Evolutionary conservation across 257 asterid species (phyloP).

Genomic region (Knoxia roxburghii): DNA sequence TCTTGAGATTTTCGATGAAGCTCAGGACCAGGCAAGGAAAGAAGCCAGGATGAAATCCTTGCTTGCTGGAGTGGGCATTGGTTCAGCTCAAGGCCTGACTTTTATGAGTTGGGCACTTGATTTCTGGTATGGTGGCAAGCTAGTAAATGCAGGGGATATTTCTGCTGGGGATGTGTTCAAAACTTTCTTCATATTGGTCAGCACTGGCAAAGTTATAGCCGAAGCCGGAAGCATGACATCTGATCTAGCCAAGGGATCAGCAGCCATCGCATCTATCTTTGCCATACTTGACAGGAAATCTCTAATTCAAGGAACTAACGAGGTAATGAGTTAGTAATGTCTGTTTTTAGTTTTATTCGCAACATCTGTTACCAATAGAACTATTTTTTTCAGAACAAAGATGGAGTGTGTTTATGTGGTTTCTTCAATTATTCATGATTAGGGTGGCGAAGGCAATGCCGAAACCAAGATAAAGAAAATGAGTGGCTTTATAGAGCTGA

Average conservation of each 20-base stretch:
- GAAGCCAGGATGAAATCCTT: conserved; percentile 71
- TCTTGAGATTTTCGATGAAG: conserved; percentile 56
- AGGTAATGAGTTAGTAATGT: conserved; percentile 44
- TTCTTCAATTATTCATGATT: conserved; percentile 1
- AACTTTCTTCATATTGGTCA: conserved; percentile 67
- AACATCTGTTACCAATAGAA: no score
- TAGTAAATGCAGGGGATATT: conserved; percentile 56
- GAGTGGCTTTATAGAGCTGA: conserved; percentile 55
- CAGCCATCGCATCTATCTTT: conserved; percentile 65
- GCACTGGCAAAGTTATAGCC: conserved; percentile 81
- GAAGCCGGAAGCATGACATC: conserved; percentile 98
- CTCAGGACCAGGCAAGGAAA: conserved; percentile 76
- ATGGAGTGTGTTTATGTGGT: background rate
- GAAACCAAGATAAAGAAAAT: conserved; percentile 41
- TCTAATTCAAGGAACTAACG: conserved; percentile 34
- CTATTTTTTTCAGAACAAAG: no score
- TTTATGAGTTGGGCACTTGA: conserved; percentile 88
- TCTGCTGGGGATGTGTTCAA: conserved; percentile 76
- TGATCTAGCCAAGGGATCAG: conserved; percentile 80
- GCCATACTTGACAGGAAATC: conserved; percentile 66
- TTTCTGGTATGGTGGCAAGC: conserved; percentile 79
- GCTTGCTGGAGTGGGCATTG: conserved; percentile 79
- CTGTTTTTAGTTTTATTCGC: no score
- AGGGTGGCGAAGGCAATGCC: conserved; percentile 33
- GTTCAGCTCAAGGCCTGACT: conserved; percentile 88